Conservation (phyloP, 345 rosid species). For the Salix arbutifolia region DNA sequence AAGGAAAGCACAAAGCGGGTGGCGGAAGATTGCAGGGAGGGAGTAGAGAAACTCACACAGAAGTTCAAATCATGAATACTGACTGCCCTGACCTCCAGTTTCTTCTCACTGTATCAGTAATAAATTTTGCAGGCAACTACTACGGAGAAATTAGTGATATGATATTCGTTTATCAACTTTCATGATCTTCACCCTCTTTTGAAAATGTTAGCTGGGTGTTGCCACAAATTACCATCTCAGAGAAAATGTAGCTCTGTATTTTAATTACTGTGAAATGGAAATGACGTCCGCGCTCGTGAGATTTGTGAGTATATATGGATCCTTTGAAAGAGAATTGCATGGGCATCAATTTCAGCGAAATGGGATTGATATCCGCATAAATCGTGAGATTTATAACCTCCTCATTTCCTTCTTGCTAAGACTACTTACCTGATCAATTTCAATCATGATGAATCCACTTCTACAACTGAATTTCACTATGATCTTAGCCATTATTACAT, state of each 20-base stretch:
- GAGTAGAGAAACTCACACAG: slow-evolving; percentile 61
- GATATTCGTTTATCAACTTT: background rate
- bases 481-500: background rate
- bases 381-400: background rate
- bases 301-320: background rate
- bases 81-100: background rate
- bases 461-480: background rate
- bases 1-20: slow-evolving; percentile 54
- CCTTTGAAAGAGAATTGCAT: background rate
- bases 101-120: slow-evolving; percentile 6
- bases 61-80: slow-evolving; percentile 45
- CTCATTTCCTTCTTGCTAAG: background rate
- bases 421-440: background rate
- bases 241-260: too few species aligned
- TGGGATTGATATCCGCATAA: background rate
- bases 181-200: background rate
- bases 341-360: background rate
- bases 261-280: background rate
- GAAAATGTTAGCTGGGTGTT: background rate
- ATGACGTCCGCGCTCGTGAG: background rate
- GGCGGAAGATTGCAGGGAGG: slow-evolving; percentile 60
- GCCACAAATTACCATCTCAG: background rate
- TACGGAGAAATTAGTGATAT: background rate
- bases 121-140: slow-evolving; percentile 11
- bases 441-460: background rate